phyloP scores from a whole-genome alignment of 2,329 filamentous ascomycete species.

The Scytalidium sp. region DNA sequence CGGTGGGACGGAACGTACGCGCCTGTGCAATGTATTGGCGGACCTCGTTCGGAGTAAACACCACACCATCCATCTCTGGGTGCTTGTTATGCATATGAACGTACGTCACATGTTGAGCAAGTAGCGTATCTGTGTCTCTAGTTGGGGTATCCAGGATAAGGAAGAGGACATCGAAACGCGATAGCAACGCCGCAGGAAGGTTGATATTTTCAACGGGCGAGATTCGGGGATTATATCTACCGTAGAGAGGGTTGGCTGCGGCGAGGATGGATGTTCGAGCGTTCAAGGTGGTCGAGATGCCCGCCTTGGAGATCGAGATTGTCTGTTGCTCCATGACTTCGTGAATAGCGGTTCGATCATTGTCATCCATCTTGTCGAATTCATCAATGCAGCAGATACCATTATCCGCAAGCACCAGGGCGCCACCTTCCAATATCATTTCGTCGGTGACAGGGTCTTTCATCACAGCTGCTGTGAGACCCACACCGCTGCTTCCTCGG shows the following conservation, averaged over 20 bases:
- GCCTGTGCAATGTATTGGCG: slow-evolving; percentile 95
- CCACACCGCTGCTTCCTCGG: slow-evolving; percentile 77
- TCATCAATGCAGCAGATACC: slow-evolving; percentile 84
- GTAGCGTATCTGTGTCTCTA: slow-evolving; percentile 85
- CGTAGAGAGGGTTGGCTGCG: slow-evolving; percentile 94
- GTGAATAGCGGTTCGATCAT: slow-evolving; percentile 76
- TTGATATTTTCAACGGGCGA: slow-evolving; percentile 99
- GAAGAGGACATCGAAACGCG: slow-evolving; percentile 96
- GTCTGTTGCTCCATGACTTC: slow-evolving; percentile 90
- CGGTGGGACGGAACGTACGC: slow-evolving; percentile 80
- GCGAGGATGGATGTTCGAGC: slow-evolving; percentile 94
- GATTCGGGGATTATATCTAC: slow-evolving; percentile 95
- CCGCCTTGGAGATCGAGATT: slow-evolving; percentile 82
- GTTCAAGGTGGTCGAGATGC: slow-evolving; percentile 95
- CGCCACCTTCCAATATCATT: slow-evolving; percentile 76
- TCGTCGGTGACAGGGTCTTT: slow-evolving; percentile 78
- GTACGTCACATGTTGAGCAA: slow-evolving; percentile 91
- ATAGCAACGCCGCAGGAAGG: slow-evolving; percentile 91
- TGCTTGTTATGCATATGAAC: slow-evolving; percentile 97
- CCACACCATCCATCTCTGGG: slow-evolving; percentile 72
- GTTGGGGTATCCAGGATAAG: slow-evolving; percentile 92
- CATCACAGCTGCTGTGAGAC: slow-evolving; percentile 78
- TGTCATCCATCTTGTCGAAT: slow-evolving; percentile 83
- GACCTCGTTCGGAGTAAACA: slow-evolving; percentile 91
- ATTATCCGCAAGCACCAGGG: slow-evolving; percentile 75